These are phyloP conservation scores for Stenogyne calaminthoides DNA, from an alignment of 305 asterid genomes.

Conservation along the genomic window DNA sequence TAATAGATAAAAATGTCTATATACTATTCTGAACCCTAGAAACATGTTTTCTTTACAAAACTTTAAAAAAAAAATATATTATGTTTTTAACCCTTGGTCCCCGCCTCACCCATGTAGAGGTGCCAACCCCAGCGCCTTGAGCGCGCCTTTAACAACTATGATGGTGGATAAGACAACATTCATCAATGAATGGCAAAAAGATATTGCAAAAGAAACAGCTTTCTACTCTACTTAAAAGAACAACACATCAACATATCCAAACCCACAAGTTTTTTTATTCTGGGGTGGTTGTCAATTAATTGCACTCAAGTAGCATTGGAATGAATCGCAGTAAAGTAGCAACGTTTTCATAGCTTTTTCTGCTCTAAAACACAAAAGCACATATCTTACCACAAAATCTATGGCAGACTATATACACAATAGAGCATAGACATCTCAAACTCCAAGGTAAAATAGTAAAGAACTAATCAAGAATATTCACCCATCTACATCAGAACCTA, in stretches of 20 bases:
- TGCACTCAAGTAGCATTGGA: not conserved
- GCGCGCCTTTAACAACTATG: too few species aligned
- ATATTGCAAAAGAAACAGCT: not conserved
- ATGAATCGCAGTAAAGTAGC: not conserved
- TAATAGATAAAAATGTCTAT: too few species aligned
- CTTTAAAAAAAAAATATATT: too few species aligned
- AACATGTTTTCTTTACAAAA: too few species aligned
- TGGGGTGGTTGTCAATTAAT: not conserved
- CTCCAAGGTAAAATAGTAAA: not conserved
- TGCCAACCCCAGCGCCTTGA: too few species aligned
- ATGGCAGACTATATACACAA: not conserved
- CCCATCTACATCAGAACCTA: slow-evolving; percentile 12
- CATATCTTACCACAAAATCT: not conserved
- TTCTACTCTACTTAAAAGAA: slow-evolving; percentile 7
- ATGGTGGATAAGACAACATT: not conserved
- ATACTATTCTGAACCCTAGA: too few species aligned
- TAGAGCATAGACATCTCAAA: slow-evolving; percentile 10
- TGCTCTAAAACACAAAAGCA: not conserved
- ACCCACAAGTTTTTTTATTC: not conserved
- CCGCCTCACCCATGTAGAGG: too few species aligned
- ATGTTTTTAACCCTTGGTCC: too few species aligned
- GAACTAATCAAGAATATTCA: not conserved
- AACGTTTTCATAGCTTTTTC: not conserved
- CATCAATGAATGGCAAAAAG: not conserved
- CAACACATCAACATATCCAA: not conserved